phyloP scores from a whole-genome alignment of 768 basidiomycete species.

The Suillus paluster region DNA sequence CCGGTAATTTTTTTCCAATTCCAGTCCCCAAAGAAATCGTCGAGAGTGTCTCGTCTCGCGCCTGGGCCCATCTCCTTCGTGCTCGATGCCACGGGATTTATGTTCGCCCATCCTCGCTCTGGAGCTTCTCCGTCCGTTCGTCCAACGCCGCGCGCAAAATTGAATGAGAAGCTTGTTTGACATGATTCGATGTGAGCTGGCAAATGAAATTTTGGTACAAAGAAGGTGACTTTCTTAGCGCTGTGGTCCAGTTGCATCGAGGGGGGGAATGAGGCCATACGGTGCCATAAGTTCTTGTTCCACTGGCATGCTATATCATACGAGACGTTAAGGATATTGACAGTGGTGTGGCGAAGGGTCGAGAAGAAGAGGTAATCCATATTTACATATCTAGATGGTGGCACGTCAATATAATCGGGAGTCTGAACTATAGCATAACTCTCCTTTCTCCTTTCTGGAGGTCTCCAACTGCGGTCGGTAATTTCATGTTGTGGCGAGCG shows the following conservation, averaged over 20 bases:
- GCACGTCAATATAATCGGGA: too few relatives aligned
- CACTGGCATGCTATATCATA: too few relatives aligned
- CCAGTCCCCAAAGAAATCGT: conserved; percentile 20
- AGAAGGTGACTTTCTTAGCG: too few relatives aligned
- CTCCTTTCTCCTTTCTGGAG: too few relatives aligned
- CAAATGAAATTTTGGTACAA: too few relatives aligned
- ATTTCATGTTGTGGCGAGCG: conserved; percentile 19
- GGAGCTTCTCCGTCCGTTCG: conserved; percentile 3
- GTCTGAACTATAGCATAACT: background rate
- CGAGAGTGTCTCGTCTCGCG: conserved; percentile 25
- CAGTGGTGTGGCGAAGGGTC: background rate
- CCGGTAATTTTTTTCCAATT: conserved; percentile 7
- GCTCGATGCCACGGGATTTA: conserved; percentile 15
- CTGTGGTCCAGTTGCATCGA: background rate
- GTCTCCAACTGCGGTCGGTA: conserved; percentile 17
- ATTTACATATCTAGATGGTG: conserved; percentile 22
- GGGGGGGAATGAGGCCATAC: background rate
- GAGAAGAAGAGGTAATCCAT: too few relatives aligned
- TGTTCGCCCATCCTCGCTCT: conserved; percentile 20
- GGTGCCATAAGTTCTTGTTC: conserved; percentile 6
- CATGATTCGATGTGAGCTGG: too few relatives aligned
- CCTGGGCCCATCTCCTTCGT: conserved; percentile 25
- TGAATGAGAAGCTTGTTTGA: conserved; percentile 1
- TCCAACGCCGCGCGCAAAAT: background rate
- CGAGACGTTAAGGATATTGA: conserved; percentile 12